Conservation (phyloP, 768 basidiomycete species). For the Imleria badia region DNA sequence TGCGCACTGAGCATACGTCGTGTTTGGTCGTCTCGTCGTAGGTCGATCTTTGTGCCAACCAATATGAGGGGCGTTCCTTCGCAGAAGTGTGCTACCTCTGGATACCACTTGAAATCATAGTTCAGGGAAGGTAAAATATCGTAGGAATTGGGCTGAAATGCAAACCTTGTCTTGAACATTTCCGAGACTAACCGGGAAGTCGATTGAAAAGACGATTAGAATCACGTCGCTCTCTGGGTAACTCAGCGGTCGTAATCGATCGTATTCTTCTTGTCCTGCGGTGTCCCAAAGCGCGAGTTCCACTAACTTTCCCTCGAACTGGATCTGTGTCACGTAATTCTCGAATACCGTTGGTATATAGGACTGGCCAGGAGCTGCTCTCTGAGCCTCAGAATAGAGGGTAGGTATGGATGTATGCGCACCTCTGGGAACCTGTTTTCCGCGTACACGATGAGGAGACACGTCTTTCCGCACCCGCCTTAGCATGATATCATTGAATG, state of each 20-base stretch:
- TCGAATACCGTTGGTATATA: slow-evolving; percentile 95
- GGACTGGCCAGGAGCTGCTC: slow-evolving; percentile 48
- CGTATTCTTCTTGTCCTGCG: slow-evolving; percentile 96
- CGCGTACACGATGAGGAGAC: slow-evolving; percentile 93
- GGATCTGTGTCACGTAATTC: slow-evolving; percentile 87
- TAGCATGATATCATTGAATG: slow-evolving; percentile 29
- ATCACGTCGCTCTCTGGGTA: slow-evolving; percentile 91
- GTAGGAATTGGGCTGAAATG: slow-evolving; percentile 1
- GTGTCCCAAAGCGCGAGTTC: slow-evolving; percentile 99
- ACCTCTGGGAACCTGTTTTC: slow-evolving; percentile 97
- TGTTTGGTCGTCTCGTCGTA: slow-evolving; percentile 85
- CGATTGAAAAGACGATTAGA: slow-evolving; percentile 91
- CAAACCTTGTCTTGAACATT: slow-evolving; percentile 89
- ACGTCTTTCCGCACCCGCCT: slow-evolving; percentile 92
- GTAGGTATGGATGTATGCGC: slow-evolving; percentile 26
- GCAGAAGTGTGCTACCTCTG: slow-evolving; percentile 92
- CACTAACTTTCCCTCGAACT: slow-evolving; percentile 84
- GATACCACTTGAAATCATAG: slow-evolving; percentile 68
- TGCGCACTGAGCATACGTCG: slow-evolving; percentile 87
- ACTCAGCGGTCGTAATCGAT: slow-evolving; percentile 79
- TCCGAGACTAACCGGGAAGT: slow-evolving; percentile 86
- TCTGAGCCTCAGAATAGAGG: slow-evolving; percentile 18
- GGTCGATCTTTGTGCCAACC: slow-evolving; percentile 92
- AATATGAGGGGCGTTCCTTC: slow-evolving; percentile 86
- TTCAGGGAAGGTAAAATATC: slow-evolving; percentile 8